These are phyloP conservation scores for Yamadazyma friedrichii DNA, from an alignment of 1,139 yeast species.

Conservation along the genomic window DNA sequence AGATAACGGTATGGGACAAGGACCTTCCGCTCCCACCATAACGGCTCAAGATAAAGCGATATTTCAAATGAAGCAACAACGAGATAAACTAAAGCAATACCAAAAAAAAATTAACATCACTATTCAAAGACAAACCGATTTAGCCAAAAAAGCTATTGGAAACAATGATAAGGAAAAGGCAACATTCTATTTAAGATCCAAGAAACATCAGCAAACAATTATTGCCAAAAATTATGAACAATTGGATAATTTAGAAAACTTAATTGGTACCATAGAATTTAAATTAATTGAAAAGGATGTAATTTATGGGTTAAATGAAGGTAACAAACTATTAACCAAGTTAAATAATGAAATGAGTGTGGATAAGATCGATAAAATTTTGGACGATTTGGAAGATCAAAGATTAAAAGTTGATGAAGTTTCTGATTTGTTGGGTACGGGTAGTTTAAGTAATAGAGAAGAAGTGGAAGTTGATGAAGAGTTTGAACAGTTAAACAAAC, in stretches of 20 bases:
- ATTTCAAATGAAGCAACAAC: constrained; percentile 79
- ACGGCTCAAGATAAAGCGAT: constrained; percentile 85
- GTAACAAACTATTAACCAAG: constrained; percentile 70
- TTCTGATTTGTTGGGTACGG: constrained; percentile 45
- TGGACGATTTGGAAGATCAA: constrained; percentile 87
- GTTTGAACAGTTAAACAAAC: constrained; percentile 48
- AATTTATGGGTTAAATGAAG: constrained; percentile 73
- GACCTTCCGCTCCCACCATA: constrained; percentile 52
- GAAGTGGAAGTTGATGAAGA: constrained; percentile 71
- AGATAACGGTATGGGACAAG: constrained; percentile 42
- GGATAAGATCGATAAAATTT: constrained; percentile 74
- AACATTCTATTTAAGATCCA: constrained; percentile 66
- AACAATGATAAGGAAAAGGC: constrained; percentile 60
- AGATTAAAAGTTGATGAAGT: constrained; percentile 72
- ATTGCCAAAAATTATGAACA: constrained; percentile 73
- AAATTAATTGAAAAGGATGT: constrained; percentile 87
- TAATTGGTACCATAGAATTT: constrained; percentile 79
- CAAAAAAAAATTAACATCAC: constrained; percentile 60
- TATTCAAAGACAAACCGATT: constrained; percentile 53
- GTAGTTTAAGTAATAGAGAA: constrained; percentile 49
- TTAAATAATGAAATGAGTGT: constrained; percentile 76
- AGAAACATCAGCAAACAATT: constrained; percentile 76
- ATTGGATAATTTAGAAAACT: constrained; percentile 69
- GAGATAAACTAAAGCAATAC: constrained; percentile 80
- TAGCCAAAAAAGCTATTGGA: constrained; percentile 59